Percentiles rank a stretch among this genome's conserved stretches.
Evolutionary conservation across 257 asterid genomes (phyloP).

Genomic region (Marsdenia floribunda): DNA sequence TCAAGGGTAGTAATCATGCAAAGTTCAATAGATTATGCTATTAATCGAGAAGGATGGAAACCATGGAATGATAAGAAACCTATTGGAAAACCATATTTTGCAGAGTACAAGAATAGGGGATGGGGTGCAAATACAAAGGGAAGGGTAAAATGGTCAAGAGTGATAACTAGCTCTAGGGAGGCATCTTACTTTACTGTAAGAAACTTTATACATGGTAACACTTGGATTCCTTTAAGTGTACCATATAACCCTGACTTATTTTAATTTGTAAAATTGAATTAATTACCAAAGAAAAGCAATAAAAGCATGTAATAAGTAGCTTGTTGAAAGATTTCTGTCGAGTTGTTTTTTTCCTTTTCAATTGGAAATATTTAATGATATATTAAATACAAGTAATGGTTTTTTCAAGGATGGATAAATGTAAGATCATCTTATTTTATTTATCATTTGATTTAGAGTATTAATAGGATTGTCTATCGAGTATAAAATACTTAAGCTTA

Average conservation of each 20-base stretch:
- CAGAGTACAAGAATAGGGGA: slow-evolving; percentile 4
- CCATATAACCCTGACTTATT: not conserved
- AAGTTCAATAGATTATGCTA: not conserved
- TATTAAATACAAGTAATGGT: too few species aligned
- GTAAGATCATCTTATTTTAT: too few species aligned
- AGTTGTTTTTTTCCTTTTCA: too few species aligned
- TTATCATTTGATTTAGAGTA: too few species aligned
- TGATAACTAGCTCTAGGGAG: not conserved
- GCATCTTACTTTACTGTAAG: slow-evolving; percentile 4
- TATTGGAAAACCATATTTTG: not conserved
- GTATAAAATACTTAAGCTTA: too few species aligned
- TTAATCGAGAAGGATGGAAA: slow-evolving; percentile 3
- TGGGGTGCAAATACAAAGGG: not conserved
- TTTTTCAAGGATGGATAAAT: too few species aligned
- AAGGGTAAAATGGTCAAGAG: slow-evolving; percentile 5
- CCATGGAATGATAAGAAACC: not conserved
- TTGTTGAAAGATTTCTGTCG: too few species aligned
- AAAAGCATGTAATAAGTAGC: too few species aligned
- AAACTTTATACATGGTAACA: slow-evolving; percentile 7
- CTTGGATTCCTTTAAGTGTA: slow-evolving; percentile 11
- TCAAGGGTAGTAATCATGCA: slow-evolving; percentile 6
- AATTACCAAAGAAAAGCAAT: too few species aligned
- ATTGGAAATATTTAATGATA: too few species aligned
- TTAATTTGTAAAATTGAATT: not conserved
- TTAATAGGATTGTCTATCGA: too few species aligned